Conservation (phyloP, 148 eudicot genomes). For the Fagopyrum tataricum region DNA sequence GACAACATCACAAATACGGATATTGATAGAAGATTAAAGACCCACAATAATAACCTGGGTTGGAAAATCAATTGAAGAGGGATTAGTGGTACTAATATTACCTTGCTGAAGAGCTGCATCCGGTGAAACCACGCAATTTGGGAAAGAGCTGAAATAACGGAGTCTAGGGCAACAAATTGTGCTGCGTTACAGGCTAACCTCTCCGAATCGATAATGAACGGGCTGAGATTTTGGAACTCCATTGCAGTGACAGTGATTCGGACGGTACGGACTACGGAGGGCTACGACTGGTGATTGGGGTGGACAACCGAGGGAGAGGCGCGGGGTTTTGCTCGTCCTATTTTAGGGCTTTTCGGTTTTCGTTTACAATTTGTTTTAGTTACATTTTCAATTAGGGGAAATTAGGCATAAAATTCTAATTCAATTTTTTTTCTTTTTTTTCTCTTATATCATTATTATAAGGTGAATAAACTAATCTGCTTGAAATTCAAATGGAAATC, state of each 20-base stretch:
- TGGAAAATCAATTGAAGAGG: not conserved
- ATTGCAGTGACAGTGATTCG: not conserved
- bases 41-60: not conserved
- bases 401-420: too few relatives aligned
- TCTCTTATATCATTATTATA: too few relatives aligned
- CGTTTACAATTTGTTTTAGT: too few relatives aligned
- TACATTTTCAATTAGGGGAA: too few relatives aligned
- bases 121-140: not conserved
- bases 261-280: too few relatives aligned
- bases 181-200: not conserved
- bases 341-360: too few relatives aligned
- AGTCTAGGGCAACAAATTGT: not conserved
- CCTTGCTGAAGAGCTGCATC: not conserved
- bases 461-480: too few relatives aligned
- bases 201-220: not conserved
- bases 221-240: not conserved
- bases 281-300: too few relatives aligned
- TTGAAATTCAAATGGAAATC: too few relatives aligned
- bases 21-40: not conserved
- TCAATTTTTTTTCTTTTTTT: too few relatives aligned
- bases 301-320: not conserved
- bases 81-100: not conserved
- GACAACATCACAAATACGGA: not conserved
- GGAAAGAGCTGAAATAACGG: not conserved
- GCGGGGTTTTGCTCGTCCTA: not conserved